A percentile compares a stretch with the other conserved stretches of the same genome.
Conservation (phyloP, 2,329 filamentous ascomycete genomes). For the Scedosporium minutisporum region DNA sequence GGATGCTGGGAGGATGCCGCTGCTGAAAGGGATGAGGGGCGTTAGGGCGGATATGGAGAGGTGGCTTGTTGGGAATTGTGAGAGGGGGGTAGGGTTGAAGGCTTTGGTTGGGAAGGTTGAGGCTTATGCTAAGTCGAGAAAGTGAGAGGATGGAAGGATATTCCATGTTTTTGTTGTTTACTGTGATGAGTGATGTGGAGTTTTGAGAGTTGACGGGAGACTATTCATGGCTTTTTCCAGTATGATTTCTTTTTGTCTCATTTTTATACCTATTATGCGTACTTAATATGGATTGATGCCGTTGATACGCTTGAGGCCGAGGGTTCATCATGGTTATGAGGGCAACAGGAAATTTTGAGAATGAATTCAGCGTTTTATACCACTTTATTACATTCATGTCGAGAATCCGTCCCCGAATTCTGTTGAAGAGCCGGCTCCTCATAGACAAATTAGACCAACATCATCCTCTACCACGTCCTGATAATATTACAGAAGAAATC, state of each 20-base stretch:
- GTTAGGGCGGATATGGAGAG: conserved; percentile 72
- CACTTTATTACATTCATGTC: no score
- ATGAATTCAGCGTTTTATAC: no score
- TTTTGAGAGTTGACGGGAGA: neutral
- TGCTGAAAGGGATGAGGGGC: conserved; percentile 57
- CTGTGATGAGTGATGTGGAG: neutral
- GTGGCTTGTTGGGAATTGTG: conserved; percentile 73
- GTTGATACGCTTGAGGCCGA: neutral
- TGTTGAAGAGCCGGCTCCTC: neutral
- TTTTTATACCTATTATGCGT: neutral
- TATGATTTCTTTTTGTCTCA: neutral
- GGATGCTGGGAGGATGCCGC: conserved; percentile 54
- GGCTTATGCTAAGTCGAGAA: conserved; percentile 29
- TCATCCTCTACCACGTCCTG: no score
- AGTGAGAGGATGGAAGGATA: conserved; percentile 10
- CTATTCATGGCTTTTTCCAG: neutral
- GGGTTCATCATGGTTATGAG: neutral
- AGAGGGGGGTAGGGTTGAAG: conserved; percentile 69
- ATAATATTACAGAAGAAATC: no score
- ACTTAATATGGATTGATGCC: neutral
- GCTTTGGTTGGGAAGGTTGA: conserved; percentile 57
- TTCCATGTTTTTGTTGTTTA: neutral
- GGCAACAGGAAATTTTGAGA: no score
- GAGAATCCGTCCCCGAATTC: no score
- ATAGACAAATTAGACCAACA: neutral